These are phyloP conservation scores for Cystofilobasidium bisporidii DNA, from an alignment of 768 basidiomycete species.

Conservation along the genomic window DNA sequence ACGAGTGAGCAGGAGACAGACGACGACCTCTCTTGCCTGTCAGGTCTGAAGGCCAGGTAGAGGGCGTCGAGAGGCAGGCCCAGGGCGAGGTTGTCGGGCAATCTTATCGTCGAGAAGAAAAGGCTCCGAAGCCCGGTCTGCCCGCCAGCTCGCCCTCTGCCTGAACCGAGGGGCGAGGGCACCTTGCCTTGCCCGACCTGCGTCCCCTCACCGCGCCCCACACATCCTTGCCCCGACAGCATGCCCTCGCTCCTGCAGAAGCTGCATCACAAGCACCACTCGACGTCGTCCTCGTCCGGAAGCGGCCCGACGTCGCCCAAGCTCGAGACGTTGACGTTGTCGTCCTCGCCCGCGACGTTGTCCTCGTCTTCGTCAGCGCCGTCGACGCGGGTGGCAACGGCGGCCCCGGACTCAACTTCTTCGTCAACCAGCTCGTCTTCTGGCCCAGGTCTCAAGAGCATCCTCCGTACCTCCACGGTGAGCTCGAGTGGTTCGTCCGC, in stretches of 20 bases:
- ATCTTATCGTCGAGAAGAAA: too few species aligned
- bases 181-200: neutral
- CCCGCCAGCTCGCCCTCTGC: too few species aligned
- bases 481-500: neutral
- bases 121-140: too few species aligned
- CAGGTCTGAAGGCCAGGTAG: too few species aligned
- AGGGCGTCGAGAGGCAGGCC: too few species aligned
- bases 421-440: neutral
- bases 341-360: neutral
- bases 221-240: neutral
- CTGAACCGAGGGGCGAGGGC: too few species aligned
- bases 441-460: constrained; percentile 1
- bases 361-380: neutral
- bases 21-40: too few species aligned
- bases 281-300: neutral
- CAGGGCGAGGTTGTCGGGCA: too few species aligned
- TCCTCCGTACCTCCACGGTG: constrained; percentile 4
- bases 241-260: neutral
- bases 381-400: too few species aligned
- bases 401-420: too few species aligned
- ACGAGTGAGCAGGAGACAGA: too few species aligned
- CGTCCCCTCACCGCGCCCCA: too few species aligned
- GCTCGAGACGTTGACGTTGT: constrained; percentile 7
- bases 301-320: neutral
- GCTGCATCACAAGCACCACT: constrained; percentile 2